Conservation (phyloP, 495 filamentous ascomycete genomes). For the Talaromyces nanjingensis region DNA sequence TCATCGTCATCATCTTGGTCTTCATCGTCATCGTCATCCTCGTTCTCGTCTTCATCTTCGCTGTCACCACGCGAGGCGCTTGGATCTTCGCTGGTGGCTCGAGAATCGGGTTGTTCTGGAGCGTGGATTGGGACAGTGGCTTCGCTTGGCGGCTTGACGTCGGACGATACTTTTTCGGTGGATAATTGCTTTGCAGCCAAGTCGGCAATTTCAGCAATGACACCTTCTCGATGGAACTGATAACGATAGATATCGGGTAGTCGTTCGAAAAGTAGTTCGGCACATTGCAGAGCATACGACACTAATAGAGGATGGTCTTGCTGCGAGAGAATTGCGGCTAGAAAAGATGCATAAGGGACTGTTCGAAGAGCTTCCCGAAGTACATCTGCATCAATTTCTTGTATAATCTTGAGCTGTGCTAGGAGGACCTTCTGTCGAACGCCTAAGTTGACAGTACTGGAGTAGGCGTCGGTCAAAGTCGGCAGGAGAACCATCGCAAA, state of each 20-base stretch:
- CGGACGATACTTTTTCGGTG: constrained; percentile 18
- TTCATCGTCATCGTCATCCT: constrained; percentile 48
- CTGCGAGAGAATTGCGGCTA: constrained; percentile 93
- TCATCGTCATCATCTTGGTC: constrained; percentile 44
- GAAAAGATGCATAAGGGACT: constrained; percentile 93
- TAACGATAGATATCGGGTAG: constrained; percentile 84
- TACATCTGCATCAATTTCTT: constrained; percentile 79
- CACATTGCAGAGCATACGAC: constrained; percentile 76
- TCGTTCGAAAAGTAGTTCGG: constrained; percentile 78
- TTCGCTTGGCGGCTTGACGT: constrained; percentile 11
- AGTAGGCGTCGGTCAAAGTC: constrained; percentile 93
- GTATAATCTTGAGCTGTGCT: constrained; percentile 96
- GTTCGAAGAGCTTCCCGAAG: constrained; percentile 81
- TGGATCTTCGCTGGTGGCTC: constrained; percentile 6
- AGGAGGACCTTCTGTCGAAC: constrained; percentile 96
- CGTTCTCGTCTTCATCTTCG: constrained; percentile 40
- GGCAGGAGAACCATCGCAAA: constrained; percentile 95
- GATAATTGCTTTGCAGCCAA: constrained; percentile 52
- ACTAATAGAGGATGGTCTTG: constrained; percentile 88
- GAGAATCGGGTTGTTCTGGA: constrained; percentile 12
- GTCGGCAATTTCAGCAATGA: constrained; percentile 85
- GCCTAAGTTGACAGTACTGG: constrained; percentile 94
- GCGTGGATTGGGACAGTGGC: constrained; percentile 14
- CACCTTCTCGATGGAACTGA: constrained; percentile 96
- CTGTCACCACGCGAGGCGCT: constrained; percentile 15